A percentile compares a stretch with the other conserved stretches of the same genome.
These are phyloP conservation scores for Histomonas meleagridis DNA, from an alignment of 208 protist species.

Conservation along the genomic window DNA sequence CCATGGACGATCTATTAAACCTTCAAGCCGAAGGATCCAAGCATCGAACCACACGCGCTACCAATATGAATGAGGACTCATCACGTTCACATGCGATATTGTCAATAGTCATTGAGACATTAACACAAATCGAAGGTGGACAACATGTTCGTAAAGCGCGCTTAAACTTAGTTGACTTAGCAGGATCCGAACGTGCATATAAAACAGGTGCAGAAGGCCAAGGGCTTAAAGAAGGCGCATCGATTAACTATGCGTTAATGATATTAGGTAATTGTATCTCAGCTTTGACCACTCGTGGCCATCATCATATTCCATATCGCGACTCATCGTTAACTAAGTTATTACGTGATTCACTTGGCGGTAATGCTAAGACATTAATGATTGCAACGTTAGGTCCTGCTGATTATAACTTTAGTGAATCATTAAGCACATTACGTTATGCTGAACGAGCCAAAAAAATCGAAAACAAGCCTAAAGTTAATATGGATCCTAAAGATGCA, in stretches of 20 bases:
- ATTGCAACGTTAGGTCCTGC: slow-evolving; percentile 56
- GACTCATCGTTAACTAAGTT: slow-evolving; percentile 57
- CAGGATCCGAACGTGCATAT: slow-evolving; percentile 41
- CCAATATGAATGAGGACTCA: slow-evolving; percentile 19
- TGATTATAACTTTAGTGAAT: slow-evolving; percentile 57
- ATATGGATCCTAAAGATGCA: slow-evolving; percentile 66
- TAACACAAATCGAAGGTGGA: not conserved
- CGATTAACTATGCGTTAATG: not conserved
- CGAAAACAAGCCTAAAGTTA: slow-evolving; percentile 68
- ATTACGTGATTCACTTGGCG: slow-evolving; percentile 51
- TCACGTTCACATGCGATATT: slow-evolving; percentile 11
- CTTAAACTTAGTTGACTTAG: slow-evolving; percentile 44
- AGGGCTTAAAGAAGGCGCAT: slow-evolving; percentile 36
- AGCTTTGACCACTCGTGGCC: not conserved
- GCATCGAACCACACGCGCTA: not conserved
- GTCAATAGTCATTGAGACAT: not conserved
- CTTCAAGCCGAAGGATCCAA: not conserved
- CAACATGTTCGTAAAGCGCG: not conserved
- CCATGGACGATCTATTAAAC: not conserved
- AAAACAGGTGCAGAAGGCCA: slow-evolving; percentile 40
- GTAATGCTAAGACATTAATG: slow-evolving; percentile 60
- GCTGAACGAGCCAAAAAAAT: slow-evolving; percentile 64
- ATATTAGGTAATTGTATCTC: slow-evolving; percentile 13
- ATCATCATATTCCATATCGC: slow-evolving; percentile 62
- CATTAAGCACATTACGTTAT: slow-evolving; percentile 55